phyloP scores from a whole-genome alignment of 2,329 filamentous ascomycete species.

The Podosphaera leucotricha region DNA sequence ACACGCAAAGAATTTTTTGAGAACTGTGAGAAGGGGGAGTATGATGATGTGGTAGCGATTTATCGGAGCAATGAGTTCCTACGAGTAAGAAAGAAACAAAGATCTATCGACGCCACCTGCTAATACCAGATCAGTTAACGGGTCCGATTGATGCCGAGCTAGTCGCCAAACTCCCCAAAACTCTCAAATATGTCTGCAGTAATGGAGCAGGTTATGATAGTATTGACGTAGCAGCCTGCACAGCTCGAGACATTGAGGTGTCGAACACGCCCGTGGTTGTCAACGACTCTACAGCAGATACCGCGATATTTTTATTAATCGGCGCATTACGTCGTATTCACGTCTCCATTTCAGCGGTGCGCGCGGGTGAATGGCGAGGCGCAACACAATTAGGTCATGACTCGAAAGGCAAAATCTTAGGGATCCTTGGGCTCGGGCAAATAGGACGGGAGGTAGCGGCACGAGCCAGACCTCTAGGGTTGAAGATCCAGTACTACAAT shows the following conservation, averaged over 20 bases:
- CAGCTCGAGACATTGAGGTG: constrained; percentile 32
- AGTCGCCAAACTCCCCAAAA: constrained; percentile 27
- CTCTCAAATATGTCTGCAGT: constrained; percentile 32
- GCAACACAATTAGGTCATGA: constrained; percentile 33
- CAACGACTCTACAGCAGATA: constrained; percentile 60
- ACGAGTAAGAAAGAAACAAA: constrained; percentile 15
- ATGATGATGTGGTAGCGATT: constrained; percentile 37
- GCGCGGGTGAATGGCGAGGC: constrained; percentile 37
- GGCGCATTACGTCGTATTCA: constrained; percentile 55
- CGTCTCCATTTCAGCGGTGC: constrained; percentile 24
- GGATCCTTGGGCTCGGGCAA: constrained; percentile 66
- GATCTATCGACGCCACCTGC: not conserved
- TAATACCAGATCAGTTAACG: constrained; percentile 22
- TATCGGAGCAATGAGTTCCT: constrained; percentile 52
- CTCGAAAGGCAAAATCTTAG: constrained; percentile 50
- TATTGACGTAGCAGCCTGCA: constrained; percentile 49
- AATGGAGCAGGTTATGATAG: constrained; percentile 65
- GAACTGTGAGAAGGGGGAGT: constrained; percentile 36
- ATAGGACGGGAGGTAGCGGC: constrained; percentile 53
- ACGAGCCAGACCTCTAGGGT: constrained; percentile 50
- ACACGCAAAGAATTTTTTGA: constrained; percentile 41
- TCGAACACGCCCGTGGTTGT: constrained; percentile 57
- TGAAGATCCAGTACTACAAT: constrained; percentile 54
- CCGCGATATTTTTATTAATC: constrained; percentile 55
- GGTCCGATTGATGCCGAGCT: constrained; percentile 48